Evolutionary conservation across 352 stramenopile species (phyloP).

Genomic region (Globisporangium mamillatum): DNA sequence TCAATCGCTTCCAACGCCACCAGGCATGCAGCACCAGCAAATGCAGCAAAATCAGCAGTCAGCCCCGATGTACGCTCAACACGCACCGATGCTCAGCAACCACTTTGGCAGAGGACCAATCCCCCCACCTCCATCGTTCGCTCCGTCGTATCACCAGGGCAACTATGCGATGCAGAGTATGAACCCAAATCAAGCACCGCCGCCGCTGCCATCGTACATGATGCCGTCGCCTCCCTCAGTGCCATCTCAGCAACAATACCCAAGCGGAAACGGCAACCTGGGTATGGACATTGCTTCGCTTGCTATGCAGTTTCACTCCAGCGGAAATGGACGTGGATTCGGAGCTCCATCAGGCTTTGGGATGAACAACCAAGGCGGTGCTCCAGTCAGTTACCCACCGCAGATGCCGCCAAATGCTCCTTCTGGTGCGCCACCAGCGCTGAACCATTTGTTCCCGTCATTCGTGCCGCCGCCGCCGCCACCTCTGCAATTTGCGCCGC

Average conservation of each 20-base stretch:
- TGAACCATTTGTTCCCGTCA: constrained; percentile 35
- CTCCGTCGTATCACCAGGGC: constrained; percentile 30
- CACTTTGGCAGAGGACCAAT: constrained; percentile 21
- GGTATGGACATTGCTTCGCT: constrained; percentile 62
- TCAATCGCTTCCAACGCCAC: neutral
- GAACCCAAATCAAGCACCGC: constrained; percentile 21
- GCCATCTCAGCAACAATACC: constrained; percentile 21
- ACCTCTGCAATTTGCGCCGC: constrained; percentile 29
- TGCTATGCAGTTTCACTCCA: constrained; percentile 77
- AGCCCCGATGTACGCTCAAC: constrained; percentile 3
- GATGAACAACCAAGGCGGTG: constrained; percentile 5
- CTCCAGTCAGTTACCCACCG: constrained; percentile 15
- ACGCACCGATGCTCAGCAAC: constrained; percentile 23
- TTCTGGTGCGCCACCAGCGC: neutral
- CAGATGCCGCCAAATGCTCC: constrained; percentile 32
- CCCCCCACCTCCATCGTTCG: constrained; percentile 4
- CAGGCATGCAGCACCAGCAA: constrained; percentile 1
- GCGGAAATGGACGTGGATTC: constrained; percentile 12
- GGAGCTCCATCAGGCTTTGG: constrained; percentile 25
- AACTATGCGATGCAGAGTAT: constrained; percentile 23
- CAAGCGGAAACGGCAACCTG: constrained; percentile 10
- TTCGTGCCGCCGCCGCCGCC: constrained; percentile 33
- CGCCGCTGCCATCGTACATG: constrained; percentile 18
- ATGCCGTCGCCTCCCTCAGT: constrained; percentile 24
- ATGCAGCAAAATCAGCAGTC: constrained; percentile 4